Evolutionary conservation across 1,284 basidiomycete genomes (phyloP).

Genomic region (Austropuccinia psidii): DNA sequence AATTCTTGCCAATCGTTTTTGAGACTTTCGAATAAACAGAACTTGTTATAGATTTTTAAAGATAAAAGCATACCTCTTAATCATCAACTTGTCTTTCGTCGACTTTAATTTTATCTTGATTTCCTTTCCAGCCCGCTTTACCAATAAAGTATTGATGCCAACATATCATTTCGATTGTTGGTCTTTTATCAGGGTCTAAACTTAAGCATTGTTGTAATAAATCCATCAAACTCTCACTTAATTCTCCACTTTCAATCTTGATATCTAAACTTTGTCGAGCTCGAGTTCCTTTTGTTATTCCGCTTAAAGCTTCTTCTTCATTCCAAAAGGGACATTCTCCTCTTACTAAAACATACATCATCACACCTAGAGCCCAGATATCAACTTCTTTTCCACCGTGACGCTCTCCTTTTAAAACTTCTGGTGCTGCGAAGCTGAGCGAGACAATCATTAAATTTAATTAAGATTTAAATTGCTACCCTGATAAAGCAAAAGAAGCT

Average conservation of each 20-base stretch:
- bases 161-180: conserved; percentile 72
- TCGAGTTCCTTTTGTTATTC: conserved; percentile 57
- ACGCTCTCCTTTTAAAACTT: conserved; percentile 86
- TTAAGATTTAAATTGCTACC: neutral
- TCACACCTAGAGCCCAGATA: conserved; percentile 97
- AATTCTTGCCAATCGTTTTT: no score
- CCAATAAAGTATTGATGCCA: conserved; percentile 69
- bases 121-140: conserved; percentile 35
- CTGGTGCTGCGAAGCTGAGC: conserved; percentile 77
- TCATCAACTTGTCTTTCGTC: no score
- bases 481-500: neutral
- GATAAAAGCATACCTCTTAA: no score
- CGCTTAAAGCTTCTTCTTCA: conserved; percentile 71
- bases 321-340: conserved; percentile 92
- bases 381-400: conserved; percentile 96
- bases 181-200: conserved; percentile 62
- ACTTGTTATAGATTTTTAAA: no score
- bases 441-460: neutral
- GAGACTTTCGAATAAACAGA: no score
- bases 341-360: conserved; percentile 87
- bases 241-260: conserved; percentile 51
- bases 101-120: no score
- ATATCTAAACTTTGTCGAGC: conserved; percentile 57
- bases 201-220: conserved; percentile 70
- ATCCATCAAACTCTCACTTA: conserved; percentile 62